Base-by-base conservation (phyloP, 805 yeast genomes). In the Zygosaccharomyces bailii region DNA sequence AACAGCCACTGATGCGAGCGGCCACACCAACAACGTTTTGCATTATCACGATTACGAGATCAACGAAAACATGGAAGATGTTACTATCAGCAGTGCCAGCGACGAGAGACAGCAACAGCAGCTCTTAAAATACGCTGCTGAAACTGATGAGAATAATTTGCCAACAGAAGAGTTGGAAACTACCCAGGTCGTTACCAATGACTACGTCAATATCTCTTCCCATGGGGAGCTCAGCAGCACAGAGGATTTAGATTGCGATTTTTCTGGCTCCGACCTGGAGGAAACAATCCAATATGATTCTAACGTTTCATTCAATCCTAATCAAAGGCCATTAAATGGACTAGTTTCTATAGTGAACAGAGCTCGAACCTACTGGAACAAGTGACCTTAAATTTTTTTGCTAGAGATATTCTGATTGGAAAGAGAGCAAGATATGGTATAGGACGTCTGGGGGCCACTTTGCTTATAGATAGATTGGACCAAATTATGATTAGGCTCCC, bases 181-280 rank as follows among this genome's bases (percentile, higher is more conserved):
- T 14, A 39, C 44, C 4, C 49, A 40, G 14, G 42, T 30, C 11
- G 52, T 38, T 16, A 31, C 41, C 31, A 48, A 50, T 38, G 61
- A 60, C 29, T 61, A 56, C 32, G 54, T 61, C 4, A 60, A 59
- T 20, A 49, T 61, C 13, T 56, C 63, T 5, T 61, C 66, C 2
- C 54, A 53, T 27, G 57, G 60, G 24, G 64, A 61, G 39, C 41
- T 61, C 20, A 57, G 64, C 39, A 59, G 63, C 34, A 51, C 59
- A 1, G 66, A 61, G 41, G 59, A 61, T 35, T 42, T 61, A 31
- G 51, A 50, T 11, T 42, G 45, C 14, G 49, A 46, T n/a, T 30
- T 30, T 30, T 45, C 52, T 1, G 32, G 32, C 17, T 39, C 43
- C 10, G 49, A 50, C 29, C 24, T 50, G 19, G 53, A 50, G 16